Base-by-base conservation (phyloP, 768 basidiomycete species). In the Pisolithus tinctorius region DNA sequence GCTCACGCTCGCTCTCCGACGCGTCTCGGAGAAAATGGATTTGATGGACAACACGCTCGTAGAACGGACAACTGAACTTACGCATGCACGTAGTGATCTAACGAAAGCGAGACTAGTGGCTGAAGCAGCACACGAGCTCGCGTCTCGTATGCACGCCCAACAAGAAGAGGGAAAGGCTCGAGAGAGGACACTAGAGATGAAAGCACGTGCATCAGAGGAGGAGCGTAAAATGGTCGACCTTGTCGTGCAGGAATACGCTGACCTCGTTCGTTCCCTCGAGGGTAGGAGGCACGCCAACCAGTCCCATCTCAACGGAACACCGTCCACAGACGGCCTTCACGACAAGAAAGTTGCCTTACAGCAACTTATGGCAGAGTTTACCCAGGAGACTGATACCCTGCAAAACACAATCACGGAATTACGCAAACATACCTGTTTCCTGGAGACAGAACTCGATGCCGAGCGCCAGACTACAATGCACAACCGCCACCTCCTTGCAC, bases 201-300 rank as follows among this genome's bases (percentile, higher is more conserved):
- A 65, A 56, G 63, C 80, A 3, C 70, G 67, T 36, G 70, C 68
- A 20, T 74, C 75, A 4, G 77, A 83, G 54, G 82, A 86, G 62
- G 78, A 83, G 54, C 68, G 71, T 31, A 74, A 72, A 56, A 78
- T 87, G 62, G 74, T 75, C 38, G 87, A 90, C 51, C 61, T 76
- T 29, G 83, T 81, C 4, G 76, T 90, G 14, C 71, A 75, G 47
- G 85, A 90, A 56, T 91, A 91, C 48, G 88, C 88, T 0, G 80
- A 80, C 52, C 75, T 91, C 13, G 88, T 90, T 11, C 74, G 86
- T 17, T 73, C 67, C 1, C 71, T 89, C 49, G 83, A 88, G 58
- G 73, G 74, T 16, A 71, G 74, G 52, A 63, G 63, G 50, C 66
- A 65, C 50, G 49, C 46, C n/a, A 51, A 58, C 38, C 3, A 41